Percentiles rank a stretch among this genome's conserved stretches.
These are phyloP conservation scores for Xerocomus minutiporus DNA, from an alignment of 1,284 basidiomycete genomes.

Conservation along the genomic window DNA sequence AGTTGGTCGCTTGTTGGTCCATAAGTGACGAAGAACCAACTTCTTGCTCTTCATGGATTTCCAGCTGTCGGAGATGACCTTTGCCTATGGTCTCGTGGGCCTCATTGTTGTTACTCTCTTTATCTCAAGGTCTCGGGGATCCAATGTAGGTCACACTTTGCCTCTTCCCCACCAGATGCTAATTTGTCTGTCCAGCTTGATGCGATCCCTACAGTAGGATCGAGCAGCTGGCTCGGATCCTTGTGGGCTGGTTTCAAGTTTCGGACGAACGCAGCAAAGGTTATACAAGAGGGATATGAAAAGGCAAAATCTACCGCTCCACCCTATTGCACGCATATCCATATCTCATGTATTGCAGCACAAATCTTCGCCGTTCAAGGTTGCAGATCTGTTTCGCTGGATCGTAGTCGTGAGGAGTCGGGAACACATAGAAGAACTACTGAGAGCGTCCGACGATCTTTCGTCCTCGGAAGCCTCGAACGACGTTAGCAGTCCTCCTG, in stretches of 20 bases:
- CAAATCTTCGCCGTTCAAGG: conserved; percentile 36
- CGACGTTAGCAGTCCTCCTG: conserved; percentile 27
- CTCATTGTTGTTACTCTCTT: background rate
- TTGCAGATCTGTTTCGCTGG: conserved; percentile 38
- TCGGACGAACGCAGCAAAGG: conserved; percentile 1
- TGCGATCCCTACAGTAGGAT: conserved; percentile 20
- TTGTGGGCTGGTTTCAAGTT: conserved; percentile 13
- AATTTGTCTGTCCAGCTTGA: conserved; percentile 10
- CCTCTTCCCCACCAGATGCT: background rate
- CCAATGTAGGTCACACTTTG: background rate
- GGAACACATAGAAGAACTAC: conserved; percentile 39
- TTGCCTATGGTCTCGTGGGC: background rate
- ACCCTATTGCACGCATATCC: background rate
- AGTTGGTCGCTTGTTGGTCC: too few species aligned
- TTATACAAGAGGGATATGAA: conserved; percentile 20
- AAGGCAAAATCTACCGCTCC: conserved; percentile 8
- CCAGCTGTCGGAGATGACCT: too few species aligned
- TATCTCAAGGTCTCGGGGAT: background rate
- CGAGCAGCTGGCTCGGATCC: conserved; percentile 10
- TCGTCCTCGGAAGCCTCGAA: conserved; percentile 32
- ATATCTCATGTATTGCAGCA: background rate
- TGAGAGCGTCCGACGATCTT: conserved; percentile 36
- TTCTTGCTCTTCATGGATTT: too few species aligned
- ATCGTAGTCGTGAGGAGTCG: conserved; percentile 36
- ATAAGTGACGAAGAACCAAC: too few species aligned